phyloP scores from a whole-genome alignment of 805 yeast species.

The Yarrowia divulgata region DNA sequence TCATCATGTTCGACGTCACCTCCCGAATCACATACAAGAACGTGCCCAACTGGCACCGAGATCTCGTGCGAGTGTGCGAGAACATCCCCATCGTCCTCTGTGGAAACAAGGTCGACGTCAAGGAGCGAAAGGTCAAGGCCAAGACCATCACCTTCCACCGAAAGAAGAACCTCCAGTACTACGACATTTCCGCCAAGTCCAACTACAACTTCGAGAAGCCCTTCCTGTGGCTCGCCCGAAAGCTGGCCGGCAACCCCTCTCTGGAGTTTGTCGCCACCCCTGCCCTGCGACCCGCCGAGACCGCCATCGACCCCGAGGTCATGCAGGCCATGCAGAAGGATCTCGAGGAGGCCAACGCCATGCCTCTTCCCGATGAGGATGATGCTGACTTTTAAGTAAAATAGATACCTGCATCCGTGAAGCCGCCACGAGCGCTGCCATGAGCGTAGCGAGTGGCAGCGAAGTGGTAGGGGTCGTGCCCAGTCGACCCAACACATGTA shows the following conservation, averaged over 20 bases:
- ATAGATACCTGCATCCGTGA: conserved; percentile 20
- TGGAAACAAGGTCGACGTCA: conserved; percentile 99
- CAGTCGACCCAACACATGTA: no score
- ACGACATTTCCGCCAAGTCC: conserved; percentile 99
- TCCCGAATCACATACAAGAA: conserved; percentile 99
- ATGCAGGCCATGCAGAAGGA: conserved; percentile 99
- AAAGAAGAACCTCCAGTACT: conserved; percentile 99
- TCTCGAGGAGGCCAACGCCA: conserved; percentile 99
- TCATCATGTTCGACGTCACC: conserved; percentile 99
- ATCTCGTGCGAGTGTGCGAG: conserved; percentile 98
- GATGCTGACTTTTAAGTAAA: conserved; percentile 90
- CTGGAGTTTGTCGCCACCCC: conserved; percentile 99
- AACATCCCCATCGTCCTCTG: conserved; percentile 98
- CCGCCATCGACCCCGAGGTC: conserved; percentile 92
- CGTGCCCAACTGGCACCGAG: conserved; percentile 99
- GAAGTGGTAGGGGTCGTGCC: no score
- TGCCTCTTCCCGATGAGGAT: conserved; percentile 99
- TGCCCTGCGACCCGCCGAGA: conserved; percentile 99
- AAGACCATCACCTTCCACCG: conserved; percentile 99
- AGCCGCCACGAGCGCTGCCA: background rate
- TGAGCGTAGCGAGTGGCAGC: background rate
- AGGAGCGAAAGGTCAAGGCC: conserved; percentile 99
- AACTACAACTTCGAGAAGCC: conserved; percentile 99
- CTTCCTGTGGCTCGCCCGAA: conserved; percentile 99
- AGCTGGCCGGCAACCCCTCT: conserved; percentile 96